These are phyloP conservation scores for Dothistroma pini DNA, from an alignment of 2,329 filamentous ascomycete genomes.

Conservation along the genomic window DNA sequence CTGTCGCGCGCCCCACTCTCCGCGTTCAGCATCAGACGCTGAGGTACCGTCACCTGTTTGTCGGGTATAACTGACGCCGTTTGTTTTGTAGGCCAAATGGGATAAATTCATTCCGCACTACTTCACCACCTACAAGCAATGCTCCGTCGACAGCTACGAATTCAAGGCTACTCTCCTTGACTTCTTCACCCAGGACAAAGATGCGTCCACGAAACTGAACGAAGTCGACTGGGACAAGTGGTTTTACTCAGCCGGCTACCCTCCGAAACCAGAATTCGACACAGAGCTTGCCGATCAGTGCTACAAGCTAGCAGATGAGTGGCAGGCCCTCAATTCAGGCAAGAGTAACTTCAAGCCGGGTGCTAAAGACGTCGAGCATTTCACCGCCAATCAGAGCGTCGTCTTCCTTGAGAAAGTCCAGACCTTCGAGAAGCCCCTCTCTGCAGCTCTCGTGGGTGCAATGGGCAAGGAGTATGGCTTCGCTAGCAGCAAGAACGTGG, in stretches of 20 bases:
- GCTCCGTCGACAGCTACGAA: slow-evolving; percentile 88
- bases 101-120: slow-evolving; percentile 96
- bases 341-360: slow-evolving; percentile 55
- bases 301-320: slow-evolving; percentile 76
- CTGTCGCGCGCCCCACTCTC: too few species aligned
- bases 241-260: slow-evolving; percentile 85
- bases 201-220: slow-evolving; percentile 59
- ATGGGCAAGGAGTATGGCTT: slow-evolving; percentile 76
- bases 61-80: too few species aligned
- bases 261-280: slow-evolving; percentile 87
- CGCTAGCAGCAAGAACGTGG: slow-evolving; percentile 73
- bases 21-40: too few species aligned
- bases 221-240: slow-evolving; percentile 84
- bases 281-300: slow-evolving; percentile 81
- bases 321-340: slow-evolving; percentile 56
- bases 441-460: slow-evolving; percentile 60
- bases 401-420: slow-evolving; percentile 85
- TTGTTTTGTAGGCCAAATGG: slow-evolving; percentile 58
- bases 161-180: slow-evolving; percentile 85
- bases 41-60: too few species aligned
- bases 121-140: slow-evolving; percentile 78
- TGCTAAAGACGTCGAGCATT: slow-evolving; percentile 64
- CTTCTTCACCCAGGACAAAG: slow-evolving; percentile 72
- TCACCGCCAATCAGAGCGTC: slow-evolving; percentile 83
- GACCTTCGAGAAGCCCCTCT: slow-evolving; percentile 61